Evolutionary conservation across 768 basidiomycete species (phyloP).

Genomic region (Erythrobasidium yunnanense): DNA sequence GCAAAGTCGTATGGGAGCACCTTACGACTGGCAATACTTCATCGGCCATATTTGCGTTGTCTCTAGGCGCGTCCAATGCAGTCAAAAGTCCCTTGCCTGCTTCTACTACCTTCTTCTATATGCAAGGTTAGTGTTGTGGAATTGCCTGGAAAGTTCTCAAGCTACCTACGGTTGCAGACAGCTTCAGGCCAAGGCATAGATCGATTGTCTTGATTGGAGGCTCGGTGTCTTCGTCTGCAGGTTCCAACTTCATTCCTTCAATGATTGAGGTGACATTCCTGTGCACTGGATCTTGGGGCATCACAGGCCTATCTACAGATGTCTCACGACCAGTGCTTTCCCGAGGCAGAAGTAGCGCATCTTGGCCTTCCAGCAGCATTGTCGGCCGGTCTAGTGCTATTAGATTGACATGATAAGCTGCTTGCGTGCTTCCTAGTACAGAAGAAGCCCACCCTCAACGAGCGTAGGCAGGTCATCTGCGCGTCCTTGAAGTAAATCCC

Average conservation of each 20-base stretch:
- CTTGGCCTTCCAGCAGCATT: background rate
- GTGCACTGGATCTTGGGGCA: too few relatives aligned
- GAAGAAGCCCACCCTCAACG: too few relatives aligned
- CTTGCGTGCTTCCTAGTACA: background rate
- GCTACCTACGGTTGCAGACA: background rate
- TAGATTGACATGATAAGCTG: background rate
- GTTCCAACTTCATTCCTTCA: background rate
- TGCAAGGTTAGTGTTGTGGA: too few relatives aligned
- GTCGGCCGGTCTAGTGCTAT: background rate
- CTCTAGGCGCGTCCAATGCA: too few relatives aligned
- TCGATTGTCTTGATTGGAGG: background rate
- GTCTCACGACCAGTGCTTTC: background rate
- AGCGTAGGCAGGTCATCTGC: too few relatives aligned
- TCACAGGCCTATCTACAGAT: too few relatives aligned
- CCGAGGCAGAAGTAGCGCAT: background rate
- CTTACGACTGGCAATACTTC: too few relatives aligned
- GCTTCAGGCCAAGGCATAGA: background rate
- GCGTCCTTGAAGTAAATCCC: too few relatives aligned
- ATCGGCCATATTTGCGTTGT: too few relatives aligned
- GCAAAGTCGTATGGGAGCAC: too few relatives aligned
- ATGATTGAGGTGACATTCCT: background rate
- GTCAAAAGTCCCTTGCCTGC: too few relatives aligned
- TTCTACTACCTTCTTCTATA: too few relatives aligned
- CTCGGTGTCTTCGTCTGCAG: background rate
- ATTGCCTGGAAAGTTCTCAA: background rate